A percentile compares a stretch with the other conserved stretches of the same genome.
These are phyloP conservation scores for Sapria himalayana DNA, from an alignment of 345 rosid genomes.

Conservation along the genomic window DNA sequence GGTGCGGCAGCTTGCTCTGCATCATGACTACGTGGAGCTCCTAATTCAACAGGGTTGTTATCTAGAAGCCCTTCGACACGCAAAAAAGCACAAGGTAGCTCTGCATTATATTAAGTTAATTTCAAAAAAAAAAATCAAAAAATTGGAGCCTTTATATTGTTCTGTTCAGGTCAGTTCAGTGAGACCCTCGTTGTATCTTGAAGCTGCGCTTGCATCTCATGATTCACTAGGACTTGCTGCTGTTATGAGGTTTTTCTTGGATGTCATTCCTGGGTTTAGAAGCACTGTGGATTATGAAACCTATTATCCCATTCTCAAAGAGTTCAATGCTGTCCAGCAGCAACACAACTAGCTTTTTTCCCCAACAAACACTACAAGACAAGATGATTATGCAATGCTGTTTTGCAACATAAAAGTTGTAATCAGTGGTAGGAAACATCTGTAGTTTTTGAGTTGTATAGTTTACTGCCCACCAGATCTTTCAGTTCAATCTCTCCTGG, in stretches of 20 bases:
- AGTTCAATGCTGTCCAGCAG: too few species aligned
- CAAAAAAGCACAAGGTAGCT: conserved; percentile 71
- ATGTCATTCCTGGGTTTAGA: conserved; percentile 51
- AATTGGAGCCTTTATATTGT: not conserved
- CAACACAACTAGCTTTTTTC: too few species aligned
- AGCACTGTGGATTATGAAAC: conserved; percentile 37
- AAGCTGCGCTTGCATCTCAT: conserved; percentile 56
- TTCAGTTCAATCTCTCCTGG: conserved; percentile 73
- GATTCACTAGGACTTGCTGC: conserved; percentile 74
- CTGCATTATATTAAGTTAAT: not conserved
- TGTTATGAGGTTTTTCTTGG: conserved; percentile 72
- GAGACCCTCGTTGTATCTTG: conserved; percentile 55
- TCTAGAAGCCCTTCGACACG: conserved; percentile 75
- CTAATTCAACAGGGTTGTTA: conserved; percentile 82
- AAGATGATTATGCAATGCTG: too few species aligned
- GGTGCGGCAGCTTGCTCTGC: conserved; percentile 76
- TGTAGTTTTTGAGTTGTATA: conserved; percentile 17
- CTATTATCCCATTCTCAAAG: conserved; percentile 37
- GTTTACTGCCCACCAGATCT: conserved; percentile 34
- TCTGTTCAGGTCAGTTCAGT: conserved; percentile 50
- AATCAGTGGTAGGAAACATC: too few species aligned
- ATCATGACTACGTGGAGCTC: conserved; percentile 53
- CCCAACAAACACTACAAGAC: too few species aligned
- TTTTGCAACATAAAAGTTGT: too few species aligned
- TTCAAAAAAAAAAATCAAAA: not conserved